These are phyloP conservation scores for Fusarium kyushuense DNA, from an alignment of 2,329 filamentous ascomycete species.

Conservation along the genomic window DNA sequence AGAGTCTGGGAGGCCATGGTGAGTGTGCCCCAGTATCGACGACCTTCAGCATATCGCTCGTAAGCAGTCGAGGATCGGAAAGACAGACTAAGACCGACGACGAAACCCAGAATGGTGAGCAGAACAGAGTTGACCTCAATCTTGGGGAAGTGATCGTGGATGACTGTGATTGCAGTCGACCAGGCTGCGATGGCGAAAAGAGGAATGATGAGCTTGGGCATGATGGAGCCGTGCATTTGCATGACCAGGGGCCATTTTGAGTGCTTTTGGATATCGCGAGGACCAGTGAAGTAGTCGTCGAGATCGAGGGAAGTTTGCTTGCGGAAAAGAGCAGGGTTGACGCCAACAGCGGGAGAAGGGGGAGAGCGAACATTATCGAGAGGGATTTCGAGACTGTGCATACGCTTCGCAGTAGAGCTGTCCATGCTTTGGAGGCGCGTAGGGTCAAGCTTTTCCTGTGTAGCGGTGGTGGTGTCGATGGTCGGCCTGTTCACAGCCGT, in stretches of 20 bases:
- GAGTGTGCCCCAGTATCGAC: conserved; percentile 72
- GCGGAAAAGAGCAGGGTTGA: conserved; percentile 50
- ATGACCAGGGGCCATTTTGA: conserved; percentile 83
- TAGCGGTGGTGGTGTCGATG: conserved; percentile 25
- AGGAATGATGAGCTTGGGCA: conserved; percentile 80
- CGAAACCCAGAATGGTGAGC: conserved; percentile 83
- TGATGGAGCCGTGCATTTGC: conserved; percentile 79
- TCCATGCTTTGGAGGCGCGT: conserved; percentile 31
- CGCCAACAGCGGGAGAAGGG: conserved; percentile 45
- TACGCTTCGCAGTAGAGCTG: conserved; percentile 34
- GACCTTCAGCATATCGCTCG: conserved; percentile 75
- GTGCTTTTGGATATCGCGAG: conserved; percentile 77
- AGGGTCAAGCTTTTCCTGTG: conserved; percentile 17
- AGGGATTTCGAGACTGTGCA: conserved; percentile 47
- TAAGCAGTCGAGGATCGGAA: conserved; percentile 84
- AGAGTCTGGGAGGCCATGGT: conserved; percentile 74
- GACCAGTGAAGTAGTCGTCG: conserved; percentile 73
- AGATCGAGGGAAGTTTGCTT: conserved; percentile 59
- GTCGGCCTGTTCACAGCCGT: conserved; percentile 36
- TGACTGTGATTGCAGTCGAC: conserved; percentile 73
- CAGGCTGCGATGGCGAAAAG: conserved; percentile 71
- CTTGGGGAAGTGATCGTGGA: conserved; percentile 59
- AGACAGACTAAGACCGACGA: conserved; percentile 81
- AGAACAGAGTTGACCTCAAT: conserved; percentile 60
- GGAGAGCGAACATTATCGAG: conserved; percentile 50